Evolutionary conservation across 2,329 filamentous ascomycete genomes (phyloP).

Genomic region (Colletotrichum gloeosporioides): DNA sequence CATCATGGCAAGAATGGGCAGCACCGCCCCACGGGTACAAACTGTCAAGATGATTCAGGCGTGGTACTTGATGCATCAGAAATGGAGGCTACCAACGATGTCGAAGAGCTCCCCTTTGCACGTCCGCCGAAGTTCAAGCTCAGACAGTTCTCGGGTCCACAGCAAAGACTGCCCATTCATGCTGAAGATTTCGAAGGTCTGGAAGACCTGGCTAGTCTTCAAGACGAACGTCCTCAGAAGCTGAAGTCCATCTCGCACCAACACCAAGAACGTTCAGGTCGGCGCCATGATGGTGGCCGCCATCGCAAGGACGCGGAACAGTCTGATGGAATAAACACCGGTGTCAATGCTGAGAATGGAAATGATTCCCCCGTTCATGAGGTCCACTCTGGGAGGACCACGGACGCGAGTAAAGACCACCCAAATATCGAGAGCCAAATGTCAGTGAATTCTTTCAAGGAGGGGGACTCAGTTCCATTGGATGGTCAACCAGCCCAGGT

Average conservation of each 20-base stretch:
- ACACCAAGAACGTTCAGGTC: not conserved
- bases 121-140: not conserved
- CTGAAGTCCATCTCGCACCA: not conserved
- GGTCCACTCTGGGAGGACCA: not conserved
- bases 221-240: not conserved
- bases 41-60: not conserved
- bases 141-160: slow-evolving; percentile 12
- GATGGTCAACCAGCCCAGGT: not conserved
- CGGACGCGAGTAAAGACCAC: not conserved
- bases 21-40: not conserved
- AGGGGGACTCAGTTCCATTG: not conserved
- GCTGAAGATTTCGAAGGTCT: not conserved
- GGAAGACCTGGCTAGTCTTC: not conserved
- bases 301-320: not conserved
- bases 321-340: not conserved
- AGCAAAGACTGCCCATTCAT: not conserved
- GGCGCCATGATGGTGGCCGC: not conserved
- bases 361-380: not conserved
- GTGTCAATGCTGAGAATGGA: not conserved
- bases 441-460: not conserved
- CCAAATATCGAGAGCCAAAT: not conserved
- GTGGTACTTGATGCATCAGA: not conserved
- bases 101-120: not conserved
- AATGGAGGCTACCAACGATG: not conserved
- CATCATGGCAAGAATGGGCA: not conserved